Conservation (phyloP, 2,329 filamentous ascomycete species). For the Beauveria rudraprayagi region DNA sequence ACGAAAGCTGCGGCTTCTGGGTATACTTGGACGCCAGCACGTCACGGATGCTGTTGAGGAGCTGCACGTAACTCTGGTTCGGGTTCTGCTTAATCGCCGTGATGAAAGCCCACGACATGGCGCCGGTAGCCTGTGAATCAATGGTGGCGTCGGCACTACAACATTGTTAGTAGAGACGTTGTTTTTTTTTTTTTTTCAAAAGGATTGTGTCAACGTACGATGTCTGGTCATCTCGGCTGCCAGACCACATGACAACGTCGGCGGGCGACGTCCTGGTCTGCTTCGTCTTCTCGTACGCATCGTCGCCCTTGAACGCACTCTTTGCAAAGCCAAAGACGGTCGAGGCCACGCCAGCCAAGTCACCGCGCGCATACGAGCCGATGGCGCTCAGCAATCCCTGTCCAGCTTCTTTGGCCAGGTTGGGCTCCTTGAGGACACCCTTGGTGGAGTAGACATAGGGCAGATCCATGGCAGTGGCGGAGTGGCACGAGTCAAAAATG, state of each 20-base stretch:
- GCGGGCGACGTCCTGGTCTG: conserved; percentile 89
- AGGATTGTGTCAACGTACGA: conserved; percentile 45
- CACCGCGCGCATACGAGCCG: conserved; percentile 72
- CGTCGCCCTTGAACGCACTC: conserved; percentile 72
- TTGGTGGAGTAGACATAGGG: conserved; percentile 77
- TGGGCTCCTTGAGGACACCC: conserved; percentile 73
- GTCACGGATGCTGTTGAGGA: conserved; percentile 91
- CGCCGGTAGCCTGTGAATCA: conserved; percentile 79
- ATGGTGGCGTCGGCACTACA: conserved; percentile 82
- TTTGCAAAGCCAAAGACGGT: conserved; percentile 82
- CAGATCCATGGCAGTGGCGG: conserved; percentile 67
- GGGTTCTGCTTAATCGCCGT: conserved; percentile 83
- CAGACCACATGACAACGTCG: conserved; percentile 97
- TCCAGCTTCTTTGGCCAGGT: conserved; percentile 71
- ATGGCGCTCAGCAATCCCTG: conserved; percentile 65
- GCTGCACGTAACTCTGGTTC: conserved; percentile 90
- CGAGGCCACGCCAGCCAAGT: conserved; percentile 71
- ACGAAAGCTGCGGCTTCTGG: conserved; percentile 93
- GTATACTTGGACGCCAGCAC: conserved; percentile 78
- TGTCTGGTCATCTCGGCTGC: conserved; percentile 92
- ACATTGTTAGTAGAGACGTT: conserved; percentile 15
- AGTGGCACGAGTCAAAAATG: conserved; percentile 78
- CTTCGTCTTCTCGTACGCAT: conserved; percentile 70
- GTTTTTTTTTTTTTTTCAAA: conserved; percentile 23
- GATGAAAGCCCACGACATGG: conserved; percentile 98